phyloP scores from a whole-genome alignment of 495 filamentous ascomycete species.

The Apiosordaria backusii region DNA sequence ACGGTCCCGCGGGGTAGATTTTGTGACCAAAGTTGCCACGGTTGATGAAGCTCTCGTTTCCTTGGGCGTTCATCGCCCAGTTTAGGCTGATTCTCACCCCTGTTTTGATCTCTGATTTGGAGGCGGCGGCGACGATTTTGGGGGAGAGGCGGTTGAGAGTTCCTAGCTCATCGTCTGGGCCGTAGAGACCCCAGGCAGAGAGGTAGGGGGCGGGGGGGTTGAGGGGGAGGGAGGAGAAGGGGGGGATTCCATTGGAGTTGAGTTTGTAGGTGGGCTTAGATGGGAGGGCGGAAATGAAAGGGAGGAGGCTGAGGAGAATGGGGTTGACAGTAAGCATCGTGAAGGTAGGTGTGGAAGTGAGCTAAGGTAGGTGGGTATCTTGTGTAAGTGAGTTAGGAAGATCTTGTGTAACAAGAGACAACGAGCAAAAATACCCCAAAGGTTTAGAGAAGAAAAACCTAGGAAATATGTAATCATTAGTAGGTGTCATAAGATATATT shows the following conservation, averaged over 20 bases:
- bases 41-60: constrained; percentile 35
- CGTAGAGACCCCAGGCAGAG: constrained; percentile 51
- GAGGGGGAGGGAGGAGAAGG: constrained; percentile 45
- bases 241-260: constrained; percentile 41
- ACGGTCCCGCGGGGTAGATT: constrained; percentile 30
- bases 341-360: background rate
- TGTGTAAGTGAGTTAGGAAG: background rate
- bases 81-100: constrained; percentile 48
- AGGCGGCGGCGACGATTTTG: constrained; percentile 41
- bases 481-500: background rate
- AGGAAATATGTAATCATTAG: background rate
- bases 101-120: constrained; percentile 49
- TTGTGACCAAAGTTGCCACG: constrained; percentile 41
- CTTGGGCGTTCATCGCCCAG: constrained; percentile 44
- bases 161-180: constrained; percentile 46
- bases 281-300: background rate
- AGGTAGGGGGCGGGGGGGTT: constrained; percentile 38
- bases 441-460: background rate
- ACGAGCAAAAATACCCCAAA: background rate
- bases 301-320: too few species aligned
- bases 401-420: too few species aligned
- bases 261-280: constrained; percentile 18
- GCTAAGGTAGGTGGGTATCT: background rate
- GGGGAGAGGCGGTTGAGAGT: constrained; percentile 47
- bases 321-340: background rate